Base-by-base conservation (phyloP, 108 stramenopile species). In the Fragilaria crotonensis region DNA sequence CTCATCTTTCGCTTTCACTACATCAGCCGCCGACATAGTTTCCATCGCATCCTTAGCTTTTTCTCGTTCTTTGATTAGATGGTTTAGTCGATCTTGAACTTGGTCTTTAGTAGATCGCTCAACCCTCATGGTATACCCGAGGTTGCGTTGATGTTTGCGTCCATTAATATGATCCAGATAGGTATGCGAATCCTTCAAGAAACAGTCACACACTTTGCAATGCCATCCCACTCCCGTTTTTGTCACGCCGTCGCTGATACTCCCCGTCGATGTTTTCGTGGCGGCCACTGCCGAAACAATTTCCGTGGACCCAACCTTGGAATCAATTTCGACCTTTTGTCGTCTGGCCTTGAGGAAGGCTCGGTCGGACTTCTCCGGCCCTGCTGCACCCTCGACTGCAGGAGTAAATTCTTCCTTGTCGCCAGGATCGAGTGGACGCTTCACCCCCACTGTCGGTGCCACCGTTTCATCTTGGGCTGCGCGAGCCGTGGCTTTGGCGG, bases 81-180 rank as follows among this genome's bases (percentile, higher is more conserved):
- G 31, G 22, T 57, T 58, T 28, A 94, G 60, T 28, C 75, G 58
- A 2, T 60, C 60, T 18, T 54, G 45, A 18, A 96, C 88, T 52
- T 89, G 71, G 33, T 80, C 79, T 30, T 87, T 84, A 23, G 87
- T 90, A 52, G 84, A 90, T 57, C 87, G 73, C 76, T 95, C 95
- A 1, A 93, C 89, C 46, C 92, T 72, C 97, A 96, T 96, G 33
- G 91, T 81, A 63, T 80, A 98, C 30, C 97, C 97, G 26, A 98
- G 63, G 41, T 89, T 83, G 14, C 89, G 67, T 67, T 96, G 95
- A 77, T 98, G 97, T 57, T 98, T 98, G 60, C 86, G 85, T 44
- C 97, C 93, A 64, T 93, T 94, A 57, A 97, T 91, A 64, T 98
- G 97, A 77, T 96, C 97, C 30, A 98, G 63, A 54, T 98, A 98